Base-by-base conservation (phyloP, 805 yeast species). In the Zygoascus bituminiphila region DNA sequence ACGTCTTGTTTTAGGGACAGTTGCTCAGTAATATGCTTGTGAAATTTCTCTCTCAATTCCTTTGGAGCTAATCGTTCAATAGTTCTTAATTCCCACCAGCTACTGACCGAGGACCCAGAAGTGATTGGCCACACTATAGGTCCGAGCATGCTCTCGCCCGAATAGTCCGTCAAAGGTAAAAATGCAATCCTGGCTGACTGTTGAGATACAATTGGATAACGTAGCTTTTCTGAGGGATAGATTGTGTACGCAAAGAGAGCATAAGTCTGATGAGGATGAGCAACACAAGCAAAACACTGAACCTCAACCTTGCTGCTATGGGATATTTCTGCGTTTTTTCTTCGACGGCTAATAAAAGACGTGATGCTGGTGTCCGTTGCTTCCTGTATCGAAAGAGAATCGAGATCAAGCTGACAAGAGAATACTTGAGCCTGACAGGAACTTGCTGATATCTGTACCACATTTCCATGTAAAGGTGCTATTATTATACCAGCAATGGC, bases 171-270 rank as follows among this genome's bases (percentile, higher is more conserved):
- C 25, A 52, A 22, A 1, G 56, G 54, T 4, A 53, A 10, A 39
- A 57, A 56, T 9, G 52, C 49, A 5, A 57, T 26, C 19, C 59
- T 33, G 20, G 46, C 45, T 4, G 46, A 40, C 37, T 45, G 51
- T 44, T 53, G 54, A 2, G 60, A 57, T 12, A 33, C 22, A 7
- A 57, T 48, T 2, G 60, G 59, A 45, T 50, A 57, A 25, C 59
- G 45, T 31, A 55, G 46, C 40, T 37, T 44, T 4, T 50, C 45
- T n/a, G 40, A 51, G 8, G 53, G 56, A 22, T 24, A 36, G 4
- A 54, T 12, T 1, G 52, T 44, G 40, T 57, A 55, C 8, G 50
- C 48, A 6, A 57, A 15, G 2, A 53, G 55, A 42, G 46, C 37
- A 29, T 52, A 55, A 8, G 49, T 39, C 5, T 55, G 57, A 31